Conservation (phyloP, 345 rosid genomes). For the Salix arbutifolia region DNA sequence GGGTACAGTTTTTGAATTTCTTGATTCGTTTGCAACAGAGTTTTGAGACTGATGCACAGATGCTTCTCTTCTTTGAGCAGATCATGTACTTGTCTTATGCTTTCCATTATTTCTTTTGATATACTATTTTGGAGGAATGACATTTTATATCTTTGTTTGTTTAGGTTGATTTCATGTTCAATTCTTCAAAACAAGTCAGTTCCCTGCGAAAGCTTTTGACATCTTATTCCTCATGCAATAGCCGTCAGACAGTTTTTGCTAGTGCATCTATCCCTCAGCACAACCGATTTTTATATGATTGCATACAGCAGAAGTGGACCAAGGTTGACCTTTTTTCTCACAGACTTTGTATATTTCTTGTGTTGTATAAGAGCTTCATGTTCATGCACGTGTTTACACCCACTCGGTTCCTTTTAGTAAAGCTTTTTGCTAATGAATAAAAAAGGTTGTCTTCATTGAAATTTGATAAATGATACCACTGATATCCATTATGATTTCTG, state of each 20-base stretch:
- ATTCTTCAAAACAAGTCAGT: constrained; percentile 78
- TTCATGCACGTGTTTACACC: too few relatives aligned
- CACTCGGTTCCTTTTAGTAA: too few relatives aligned
- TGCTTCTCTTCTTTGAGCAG: too few relatives aligned
- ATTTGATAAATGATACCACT: constrained; percentile 7
- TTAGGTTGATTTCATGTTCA: constrained; percentile 92
- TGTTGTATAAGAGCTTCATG: too few relatives aligned
- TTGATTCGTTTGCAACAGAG: too few relatives aligned
- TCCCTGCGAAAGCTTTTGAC: constrained; percentile 74
- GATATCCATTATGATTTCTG: constrained; percentile 10
- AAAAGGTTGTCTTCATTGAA: not conserved
- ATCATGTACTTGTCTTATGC: not conserved
- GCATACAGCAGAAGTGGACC: constrained; percentile 94
- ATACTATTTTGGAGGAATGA: not conserved
- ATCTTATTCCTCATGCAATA: constrained; percentile 60
- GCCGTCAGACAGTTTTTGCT: constrained; percentile 81
- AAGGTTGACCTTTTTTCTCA: constrained; percentile 39
- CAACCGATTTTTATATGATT: constrained; percentile 68
- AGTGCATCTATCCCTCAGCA: constrained; percentile 97
- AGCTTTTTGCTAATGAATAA: too few relatives aligned
- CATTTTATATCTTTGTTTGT: constrained; percentile 5
- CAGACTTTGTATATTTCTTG: too few relatives aligned
- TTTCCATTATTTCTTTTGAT: too few relatives aligned
- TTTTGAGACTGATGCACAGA: too few relatives aligned
- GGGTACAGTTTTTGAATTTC: too few relatives aligned